These are phyloP conservation scores for Eucommia ulmoides DNA, from an alignment of 257 asterid genomes.

Conservation along the genomic window DNA sequence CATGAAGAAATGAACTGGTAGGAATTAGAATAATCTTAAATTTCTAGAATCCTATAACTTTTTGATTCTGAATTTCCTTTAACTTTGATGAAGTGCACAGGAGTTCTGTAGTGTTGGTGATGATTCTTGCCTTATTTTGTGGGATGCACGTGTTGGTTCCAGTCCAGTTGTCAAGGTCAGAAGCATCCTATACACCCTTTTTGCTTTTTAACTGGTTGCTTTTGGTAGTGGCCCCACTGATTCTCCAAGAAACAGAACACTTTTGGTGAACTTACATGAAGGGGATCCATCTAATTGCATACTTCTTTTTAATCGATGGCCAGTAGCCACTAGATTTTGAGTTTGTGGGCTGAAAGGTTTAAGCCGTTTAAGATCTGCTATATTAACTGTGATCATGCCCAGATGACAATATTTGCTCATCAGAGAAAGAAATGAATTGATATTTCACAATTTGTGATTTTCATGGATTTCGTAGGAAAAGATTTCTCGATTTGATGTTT, in stretches of 20 bases:
- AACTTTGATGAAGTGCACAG: conserved; percentile 56
- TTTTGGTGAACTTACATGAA: not conserved
- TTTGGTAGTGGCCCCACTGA: not conserved
- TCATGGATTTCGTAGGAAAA: too few relatives aligned
- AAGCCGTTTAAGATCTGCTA: too few relatives aligned
- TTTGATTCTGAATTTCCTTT: conserved; percentile 6
- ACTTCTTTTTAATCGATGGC: too few relatives aligned
- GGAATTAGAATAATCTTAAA: not conserved
- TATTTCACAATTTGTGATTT: too few relatives aligned
- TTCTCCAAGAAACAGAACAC: not conserved
- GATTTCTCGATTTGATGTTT: too few relatives aligned
- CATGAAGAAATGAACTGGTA: not conserved
- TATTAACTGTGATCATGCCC: too few relatives aligned
- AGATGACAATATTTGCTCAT: too few relatives aligned
- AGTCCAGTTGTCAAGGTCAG: conserved; percentile 74
- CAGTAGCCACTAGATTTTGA: too few relatives aligned
- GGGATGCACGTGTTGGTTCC: conserved; percentile 85
- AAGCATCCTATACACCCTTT: conserved; percentile 11
- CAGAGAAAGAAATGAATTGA: too few relatives aligned
- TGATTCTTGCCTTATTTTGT: conserved; percentile 89
- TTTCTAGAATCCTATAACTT: not conserved
- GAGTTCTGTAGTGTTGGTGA: conserved; percentile 98
- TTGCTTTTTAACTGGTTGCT: not conserved
- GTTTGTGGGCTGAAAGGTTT: too few relatives aligned
- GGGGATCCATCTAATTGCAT: not conserved